A percentile compares a stretch with the other conserved stretches of the same genome.
These are phyloP conservation scores for Aureobasidium subglaciale DNA, from an alignment of 2,329 filamentous ascomycete species.

Conservation along the genomic window DNA sequence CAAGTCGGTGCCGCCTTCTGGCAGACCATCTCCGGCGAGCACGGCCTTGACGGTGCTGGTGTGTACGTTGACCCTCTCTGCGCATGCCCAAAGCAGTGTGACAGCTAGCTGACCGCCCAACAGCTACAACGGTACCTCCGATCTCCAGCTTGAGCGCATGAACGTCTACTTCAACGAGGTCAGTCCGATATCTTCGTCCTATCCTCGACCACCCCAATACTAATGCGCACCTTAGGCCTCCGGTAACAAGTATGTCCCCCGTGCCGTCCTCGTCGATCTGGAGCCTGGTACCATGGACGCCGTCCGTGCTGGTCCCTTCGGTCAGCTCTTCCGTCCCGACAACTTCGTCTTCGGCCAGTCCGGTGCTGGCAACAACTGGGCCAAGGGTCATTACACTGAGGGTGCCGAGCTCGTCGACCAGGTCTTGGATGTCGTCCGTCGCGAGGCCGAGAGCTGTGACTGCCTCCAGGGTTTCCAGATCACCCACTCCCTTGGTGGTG, in stretches of 20 bases:
- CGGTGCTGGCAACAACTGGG: constrained; percentile 99
- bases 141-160: constrained; percentile 99
- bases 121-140: constrained; percentile 94
- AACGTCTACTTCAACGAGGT: constrained; percentile 99
- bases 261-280: constrained; percentile 97
- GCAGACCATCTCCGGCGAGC: constrained; percentile 58
- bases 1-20: constrained; percentile 99
- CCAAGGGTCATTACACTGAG: constrained; percentile 99
- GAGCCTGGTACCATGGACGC: constrained; percentile 99
- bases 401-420: constrained; percentile 98
- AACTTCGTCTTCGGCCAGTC: constrained; percentile 99
- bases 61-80: constrained; percentile 56
- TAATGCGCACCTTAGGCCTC: constrained; percentile 58
- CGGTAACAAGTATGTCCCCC: constrained; percentile 98
- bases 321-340: constrained; percentile 98
- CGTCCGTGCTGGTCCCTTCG: constrained; percentile 95
- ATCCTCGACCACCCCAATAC: constrained; percentile 19
- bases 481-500: constrained; percentile 99
- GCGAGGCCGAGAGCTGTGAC: constrained; percentile 97
- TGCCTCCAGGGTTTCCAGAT: constrained; percentile 99
- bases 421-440: constrained; percentile 95
- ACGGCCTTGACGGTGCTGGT: constrained; percentile 95
- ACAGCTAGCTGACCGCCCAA: constrained; percentile 25
- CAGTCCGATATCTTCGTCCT: constrained; percentile 23
- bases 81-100: not conserved